These are phyloP conservation scores for Parmelia sp. DNA, from an alignment of 495 filamentous ascomycete species.

Conservation along the genomic window DNA sequence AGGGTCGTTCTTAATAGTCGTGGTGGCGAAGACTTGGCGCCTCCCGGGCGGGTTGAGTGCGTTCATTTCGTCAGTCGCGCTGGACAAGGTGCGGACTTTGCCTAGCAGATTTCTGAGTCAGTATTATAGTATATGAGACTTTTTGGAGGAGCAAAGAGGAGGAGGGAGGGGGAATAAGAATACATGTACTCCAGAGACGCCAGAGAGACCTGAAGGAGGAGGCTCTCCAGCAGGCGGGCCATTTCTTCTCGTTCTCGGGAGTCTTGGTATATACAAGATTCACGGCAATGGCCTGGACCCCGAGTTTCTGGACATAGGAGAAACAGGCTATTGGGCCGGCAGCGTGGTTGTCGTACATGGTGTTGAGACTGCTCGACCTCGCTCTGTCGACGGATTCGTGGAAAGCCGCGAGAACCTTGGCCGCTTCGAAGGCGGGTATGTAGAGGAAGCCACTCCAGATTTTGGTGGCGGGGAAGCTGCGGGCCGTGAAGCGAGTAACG, in stretches of 20 bases:
- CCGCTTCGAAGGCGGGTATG: slow-evolving; percentile 26
- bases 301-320: slow-evolving; percentile 31
- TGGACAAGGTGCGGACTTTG: slow-evolving; percentile 32
- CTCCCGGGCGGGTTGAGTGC: slow-evolving; percentile 29
- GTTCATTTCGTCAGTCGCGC: slow-evolving; percentile 26
- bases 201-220: slow-evolving; percentile 30
- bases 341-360: slow-evolving; percentile 26
- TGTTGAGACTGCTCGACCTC: slow-evolving; percentile 3
- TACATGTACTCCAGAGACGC: slow-evolving; percentile 32
- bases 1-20: slow-evolving; percentile 32
- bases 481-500: slow-evolving; percentile 29
- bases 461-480: slow-evolving; percentile 34
- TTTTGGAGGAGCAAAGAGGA: too few relatives aligned
- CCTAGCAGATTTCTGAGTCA: too few relatives aligned
- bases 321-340: slow-evolving; percentile 35
- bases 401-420: slow-evolving; percentile 29
- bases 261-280: slow-evolving; percentile 67
- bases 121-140: too few relatives aligned
- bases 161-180: too few relatives aligned
- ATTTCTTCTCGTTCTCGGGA: slow-evolving; percentile 53
- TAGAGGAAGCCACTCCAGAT: slow-evolving; percentile 44
- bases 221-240: slow-evolving; percentile 51
- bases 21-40: slow-evolving; percentile 30
- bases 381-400: slow-evolving; percentile 20
- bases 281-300: slow-evolving; percentile 58